phyloP scores from a whole-genome alignment of 1,284 basidiomycete genomes.

The Abortiporus biennis region DNA sequence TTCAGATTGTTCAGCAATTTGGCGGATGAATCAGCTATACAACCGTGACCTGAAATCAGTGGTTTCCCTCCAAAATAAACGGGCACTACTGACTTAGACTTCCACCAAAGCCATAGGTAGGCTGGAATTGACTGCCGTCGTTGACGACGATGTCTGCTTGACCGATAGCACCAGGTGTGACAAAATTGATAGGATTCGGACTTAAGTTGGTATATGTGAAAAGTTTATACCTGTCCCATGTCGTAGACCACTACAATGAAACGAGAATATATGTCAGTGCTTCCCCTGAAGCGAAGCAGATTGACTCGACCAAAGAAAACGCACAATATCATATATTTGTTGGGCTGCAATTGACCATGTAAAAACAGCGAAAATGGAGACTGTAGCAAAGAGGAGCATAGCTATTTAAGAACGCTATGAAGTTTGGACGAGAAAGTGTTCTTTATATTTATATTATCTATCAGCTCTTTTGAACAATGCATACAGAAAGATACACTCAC shows the following conservation, averaged over 20 bases:
- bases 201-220: constrained; percentile 28
- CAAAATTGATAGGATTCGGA: constrained; percentile 30
- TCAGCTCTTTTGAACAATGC: too few relatives aligned
- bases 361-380: too few relatives aligned
- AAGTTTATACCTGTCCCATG: constrained; percentile 29
- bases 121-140: constrained; percentile 35
- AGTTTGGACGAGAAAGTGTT: too few relatives aligned
- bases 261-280: too few relatives aligned
- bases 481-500: too few relatives aligned
- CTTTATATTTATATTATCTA: too few relatives aligned
- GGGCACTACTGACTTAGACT: constrained; percentile 33
- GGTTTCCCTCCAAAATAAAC: too few relatives aligned
- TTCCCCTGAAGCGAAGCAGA: too few relatives aligned
- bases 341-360: constrained; percentile 21
- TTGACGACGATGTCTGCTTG: constrained; percentile 39
- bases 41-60: too few relatives aligned
- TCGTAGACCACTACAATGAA: constrained; percentile 30
- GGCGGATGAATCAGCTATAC: constrained; percentile 45
- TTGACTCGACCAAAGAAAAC: constrained; percentile 12
- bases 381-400: too few relatives aligned
- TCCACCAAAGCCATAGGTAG: constrained; percentile 43
- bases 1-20: constrained; percentile 39
- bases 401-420: too few relatives aligned
- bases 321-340: constrained; percentile 31
- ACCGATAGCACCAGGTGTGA: constrained; percentile 32